These are phyloP conservation scores for Hypoxylon sp. DNA, from an alignment of 2,329 filamentous ascomycete species.

Conservation along the genomic window DNA sequence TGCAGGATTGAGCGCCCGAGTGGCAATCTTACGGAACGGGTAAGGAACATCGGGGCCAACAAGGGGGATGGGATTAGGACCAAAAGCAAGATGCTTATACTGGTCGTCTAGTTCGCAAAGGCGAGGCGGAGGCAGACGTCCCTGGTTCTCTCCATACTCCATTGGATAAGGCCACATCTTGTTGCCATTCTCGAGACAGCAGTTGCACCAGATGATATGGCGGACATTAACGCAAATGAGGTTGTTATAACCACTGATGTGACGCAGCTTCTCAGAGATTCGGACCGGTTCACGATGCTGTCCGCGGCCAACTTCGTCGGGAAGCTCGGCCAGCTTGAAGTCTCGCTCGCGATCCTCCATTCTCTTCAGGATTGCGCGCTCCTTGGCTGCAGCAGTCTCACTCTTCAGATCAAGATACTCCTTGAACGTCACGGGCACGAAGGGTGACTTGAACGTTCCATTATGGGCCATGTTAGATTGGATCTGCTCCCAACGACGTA, in stretches of 20 bases:
- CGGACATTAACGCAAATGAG: conserved; percentile 21
- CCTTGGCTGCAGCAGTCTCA: conserved; percentile 22
- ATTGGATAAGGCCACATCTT: conserved; percentile 37
- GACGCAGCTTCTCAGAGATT: conserved; percentile 16
- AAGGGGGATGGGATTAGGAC: conserved; percentile 8
- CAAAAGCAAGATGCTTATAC: background rate
- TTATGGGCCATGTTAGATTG: conserved; percentile 57
- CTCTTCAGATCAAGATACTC: conserved; percentile 47
- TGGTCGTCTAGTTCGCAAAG: conserved; percentile 4
- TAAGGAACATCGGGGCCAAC: conserved; percentile 20
- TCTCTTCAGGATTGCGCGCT: background rate
- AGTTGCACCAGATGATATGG: conserved; percentile 33
- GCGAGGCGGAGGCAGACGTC: conserved; percentile 38
- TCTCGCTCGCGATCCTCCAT: conserved; percentile 19
- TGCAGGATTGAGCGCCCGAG: conserved; percentile 2
- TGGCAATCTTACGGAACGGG: conserved; percentile 27
- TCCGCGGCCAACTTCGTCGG: background rate
- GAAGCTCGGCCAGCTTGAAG: background rate
- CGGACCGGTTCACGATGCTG: background rate
- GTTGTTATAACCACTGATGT: conserved; percentile 1
- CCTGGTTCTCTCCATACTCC: conserved; percentile 25
- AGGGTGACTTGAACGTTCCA: conserved; percentile 57
- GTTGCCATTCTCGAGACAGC: background rate
- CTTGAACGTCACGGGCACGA: conserved; percentile 56
- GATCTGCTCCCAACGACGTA: conserved; percentile 57